Evolutionary conservation across 192 early-diverging fungal species (phyloP).

Genomic region (Linnemannia schmuckeri): DNA sequence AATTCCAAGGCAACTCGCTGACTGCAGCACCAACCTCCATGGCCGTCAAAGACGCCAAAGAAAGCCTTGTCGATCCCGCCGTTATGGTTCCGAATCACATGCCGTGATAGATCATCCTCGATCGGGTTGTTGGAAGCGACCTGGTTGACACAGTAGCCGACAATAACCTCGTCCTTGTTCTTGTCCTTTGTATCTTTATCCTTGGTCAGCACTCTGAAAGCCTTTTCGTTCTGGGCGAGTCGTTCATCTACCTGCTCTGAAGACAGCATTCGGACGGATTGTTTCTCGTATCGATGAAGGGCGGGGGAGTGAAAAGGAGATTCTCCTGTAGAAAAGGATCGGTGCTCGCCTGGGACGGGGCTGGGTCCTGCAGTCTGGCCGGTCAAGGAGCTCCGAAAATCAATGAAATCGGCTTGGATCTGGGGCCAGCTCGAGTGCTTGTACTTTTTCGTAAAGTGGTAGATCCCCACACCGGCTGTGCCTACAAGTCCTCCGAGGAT

Average conservation of each 20-base stretch:
- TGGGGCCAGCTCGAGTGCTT: neutral
- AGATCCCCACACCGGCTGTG: neutral
- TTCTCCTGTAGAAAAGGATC: constrained; percentile 7
- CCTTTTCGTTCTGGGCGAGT: constrained; percentile 37
- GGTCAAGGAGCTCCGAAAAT: neutral
- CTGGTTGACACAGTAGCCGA: constrained; percentile 62
- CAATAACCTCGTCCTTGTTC: constrained; percentile 38
- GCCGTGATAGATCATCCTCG: constrained; percentile 63
- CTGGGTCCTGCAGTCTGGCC: neutral
- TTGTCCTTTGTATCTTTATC: constrained; percentile 21
- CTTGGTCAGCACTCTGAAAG: constrained; percentile 27
- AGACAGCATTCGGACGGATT: constrained; percentile 31
- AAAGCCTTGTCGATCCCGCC: constrained; percentile 57
- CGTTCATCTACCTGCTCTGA: constrained; percentile 43
- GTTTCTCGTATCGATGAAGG: constrained; percentile 28
- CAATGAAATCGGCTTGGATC: constrained; percentile 10
- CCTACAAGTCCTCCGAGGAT: constrained; percentile 5
- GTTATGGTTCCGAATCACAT: constrained; percentile 40
- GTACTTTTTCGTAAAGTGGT: neutral
- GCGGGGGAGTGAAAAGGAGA: neutral
- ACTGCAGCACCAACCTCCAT: constrained; percentile 65
- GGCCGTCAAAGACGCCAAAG: constrained; percentile 70
- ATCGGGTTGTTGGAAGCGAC: constrained; percentile 66
- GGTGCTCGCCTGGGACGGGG: constrained; percentile 7
- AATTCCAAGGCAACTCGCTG: constrained; percentile 61